A percentile compares a stretch with the other conserved stretches of the same genome.
phyloP scores from a whole-genome alignment of 179 eudicot species.

The Actinidia arguta region DNA sequence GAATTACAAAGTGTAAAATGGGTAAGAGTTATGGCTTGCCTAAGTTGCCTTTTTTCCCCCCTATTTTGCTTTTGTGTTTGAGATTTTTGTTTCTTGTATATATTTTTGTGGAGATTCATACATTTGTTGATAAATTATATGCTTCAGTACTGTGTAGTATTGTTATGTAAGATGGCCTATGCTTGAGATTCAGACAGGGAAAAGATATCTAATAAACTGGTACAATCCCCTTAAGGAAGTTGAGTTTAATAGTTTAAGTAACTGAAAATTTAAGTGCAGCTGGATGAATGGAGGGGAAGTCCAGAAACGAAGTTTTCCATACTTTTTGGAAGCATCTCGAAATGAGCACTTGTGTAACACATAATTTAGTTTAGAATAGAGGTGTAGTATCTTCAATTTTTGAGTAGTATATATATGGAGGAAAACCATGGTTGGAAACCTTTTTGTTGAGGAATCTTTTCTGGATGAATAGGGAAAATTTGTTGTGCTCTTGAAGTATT shows the following conservation, averaged over 20 bases:
- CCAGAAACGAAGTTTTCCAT: neutral
- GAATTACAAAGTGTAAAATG: neutral
- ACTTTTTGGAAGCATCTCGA: neutral
- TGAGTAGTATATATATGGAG: neutral
- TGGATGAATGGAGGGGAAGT: neutral
- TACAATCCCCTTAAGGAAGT: neutral
- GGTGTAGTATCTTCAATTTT: neutral
- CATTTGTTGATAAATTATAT: neutral
- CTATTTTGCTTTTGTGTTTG: neutral
- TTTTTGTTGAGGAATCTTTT: neutral
- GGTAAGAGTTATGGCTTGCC: neutral
- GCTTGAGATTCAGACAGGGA: neutral
- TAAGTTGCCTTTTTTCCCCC: neutral
- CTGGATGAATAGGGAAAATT: neutral
- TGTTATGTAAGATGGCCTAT: neutral
- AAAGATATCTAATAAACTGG: neutral
- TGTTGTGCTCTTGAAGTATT: too few species aligned
- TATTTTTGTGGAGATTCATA: neutral
- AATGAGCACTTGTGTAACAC: neutral
- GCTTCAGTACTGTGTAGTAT: too few species aligned
- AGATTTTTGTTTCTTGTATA: neutral
- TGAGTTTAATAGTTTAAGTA: neutral
- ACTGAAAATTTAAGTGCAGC: constrained; percentile 1
- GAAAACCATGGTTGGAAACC: neutral
- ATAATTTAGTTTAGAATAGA: neutral